phyloP scores from a whole-genome alignment of 2,329 filamentous ascomycete species.

The Shiraia sp. region DNA sequence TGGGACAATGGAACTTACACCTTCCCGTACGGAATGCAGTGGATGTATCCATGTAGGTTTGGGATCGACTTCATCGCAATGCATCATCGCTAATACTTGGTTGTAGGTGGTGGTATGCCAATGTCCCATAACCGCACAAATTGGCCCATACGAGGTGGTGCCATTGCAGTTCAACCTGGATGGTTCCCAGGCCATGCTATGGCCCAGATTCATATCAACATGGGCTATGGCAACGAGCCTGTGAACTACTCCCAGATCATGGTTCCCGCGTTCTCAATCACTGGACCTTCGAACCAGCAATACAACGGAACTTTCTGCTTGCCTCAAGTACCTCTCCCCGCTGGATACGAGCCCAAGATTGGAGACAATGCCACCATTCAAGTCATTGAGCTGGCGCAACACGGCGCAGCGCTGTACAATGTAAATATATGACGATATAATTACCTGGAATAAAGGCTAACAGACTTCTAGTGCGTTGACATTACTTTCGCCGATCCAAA shows the following conservation, averaged over 20 bases:
- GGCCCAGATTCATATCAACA: slow-evolving; percentile 86
- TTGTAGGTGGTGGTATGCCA: slow-evolving; percentile 78
- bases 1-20: slow-evolving; percentile 49
- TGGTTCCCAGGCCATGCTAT: slow-evolving; percentile 91
- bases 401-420: slow-evolving; percentile 81
- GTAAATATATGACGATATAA: slow-evolving; percentile 54
- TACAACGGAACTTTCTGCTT: slow-evolving; percentile 89
- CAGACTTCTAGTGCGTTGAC: slow-evolving; percentile 76
- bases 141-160: slow-evolving; percentile 87
- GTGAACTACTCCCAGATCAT: slow-evolving; percentile 86
- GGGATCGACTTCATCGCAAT: not conserved
- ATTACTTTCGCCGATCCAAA: slow-evolving; percentile 85
- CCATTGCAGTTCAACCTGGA: slow-evolving; percentile 87
- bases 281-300: slow-evolving; percentile 78
- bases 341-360: slow-evolving; percentile 68
- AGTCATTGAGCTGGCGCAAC: slow-evolving; percentile 78
- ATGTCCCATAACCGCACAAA: slow-evolving; percentile 81
- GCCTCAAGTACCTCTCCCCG: slow-evolving; percentile 83
- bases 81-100: slow-evolving; percentile 10
- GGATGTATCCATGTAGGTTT: slow-evolving; percentile 89
- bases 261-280: slow-evolving; percentile 78
- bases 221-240: slow-evolving; percentile 82
- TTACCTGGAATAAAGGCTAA: slow-evolving; percentile 3
- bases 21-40: slow-evolving; percentile 90
- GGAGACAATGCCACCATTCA: slow-evolving; percentile 94